These are phyloP conservation scores for Akanthomyces lecanii DNA, from an alignment of 2,329 filamentous ascomycete species.

Conservation along the genomic window DNA sequence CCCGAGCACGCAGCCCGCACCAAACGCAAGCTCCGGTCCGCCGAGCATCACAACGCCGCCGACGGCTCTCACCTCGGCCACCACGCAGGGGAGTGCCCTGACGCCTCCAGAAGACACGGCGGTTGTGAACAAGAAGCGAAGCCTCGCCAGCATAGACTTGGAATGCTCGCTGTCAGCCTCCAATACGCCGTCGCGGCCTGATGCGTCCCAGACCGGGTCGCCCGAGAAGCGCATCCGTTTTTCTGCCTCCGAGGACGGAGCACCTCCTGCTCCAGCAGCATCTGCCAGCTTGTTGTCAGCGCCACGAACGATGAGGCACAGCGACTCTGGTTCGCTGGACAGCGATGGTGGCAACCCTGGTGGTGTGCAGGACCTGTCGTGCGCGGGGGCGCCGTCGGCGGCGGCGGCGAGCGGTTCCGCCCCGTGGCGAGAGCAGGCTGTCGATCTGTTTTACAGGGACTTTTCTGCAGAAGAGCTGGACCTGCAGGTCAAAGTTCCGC, in stretches of 20 bases:
- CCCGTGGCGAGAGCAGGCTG: constrained; percentile 53
- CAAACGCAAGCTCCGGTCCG: neutral
- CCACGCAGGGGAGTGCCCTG: constrained; percentile 36
- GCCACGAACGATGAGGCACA: neutral
- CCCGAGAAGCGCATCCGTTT: constrained; percentile 15
- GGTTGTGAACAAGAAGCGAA: constrained; percentile 42
- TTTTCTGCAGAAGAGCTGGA: constrained; percentile 55
- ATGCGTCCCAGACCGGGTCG: neutral
- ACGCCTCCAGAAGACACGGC: constrained; percentile 53
- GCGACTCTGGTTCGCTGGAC: neutral
- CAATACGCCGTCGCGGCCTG: constrained; percentile 5
- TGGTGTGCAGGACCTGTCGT: constrained; percentile 33
- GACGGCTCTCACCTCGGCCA: neutral
- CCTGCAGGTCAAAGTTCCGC: constrained; percentile 55
- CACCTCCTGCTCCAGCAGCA: neutral
- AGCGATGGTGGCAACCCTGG: constrained; percentile 16
- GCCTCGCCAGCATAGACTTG: constrained; percentile 23
- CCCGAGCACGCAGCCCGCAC: neutral
- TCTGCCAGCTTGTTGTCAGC: neutral
- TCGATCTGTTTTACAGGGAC: constrained; percentile 57
- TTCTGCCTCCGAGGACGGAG: neutral
- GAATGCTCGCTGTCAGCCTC: constrained; percentile 1
- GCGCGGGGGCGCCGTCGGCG: constrained; percentile 37
- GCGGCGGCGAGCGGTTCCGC: constrained; percentile 34
- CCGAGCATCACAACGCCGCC: neutral